These are phyloP conservation scores for Calonectria fujianensis DNA, from an alignment of 2,329 filamentous ascomycete species.

Conservation along the genomic window DNA sequence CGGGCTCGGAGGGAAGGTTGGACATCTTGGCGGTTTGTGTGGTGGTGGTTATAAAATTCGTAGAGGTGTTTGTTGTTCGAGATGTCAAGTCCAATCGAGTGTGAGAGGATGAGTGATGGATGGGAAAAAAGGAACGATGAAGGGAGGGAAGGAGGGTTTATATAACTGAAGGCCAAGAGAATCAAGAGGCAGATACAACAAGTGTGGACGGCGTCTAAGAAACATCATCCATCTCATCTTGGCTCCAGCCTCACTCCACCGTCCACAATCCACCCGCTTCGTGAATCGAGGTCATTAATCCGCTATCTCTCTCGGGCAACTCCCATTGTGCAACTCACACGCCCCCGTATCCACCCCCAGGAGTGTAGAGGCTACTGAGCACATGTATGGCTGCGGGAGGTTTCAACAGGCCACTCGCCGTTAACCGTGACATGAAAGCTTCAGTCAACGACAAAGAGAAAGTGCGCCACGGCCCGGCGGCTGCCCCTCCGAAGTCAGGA, in stretches of 20 bases:
- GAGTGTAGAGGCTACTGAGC: not conserved
- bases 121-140: slow-evolving; percentile 24
- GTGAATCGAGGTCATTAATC: slow-evolving; percentile 33
- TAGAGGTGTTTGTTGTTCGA: slow-evolving; percentile 29
- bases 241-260: slow-evolving; percentile 41
- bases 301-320: slow-evolving; percentile 41
- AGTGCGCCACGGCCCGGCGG: slow-evolving; percentile 36
- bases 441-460: slow-evolving; percentile 44
- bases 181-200: not conserved
- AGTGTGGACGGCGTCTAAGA: slow-evolving; percentile 11
- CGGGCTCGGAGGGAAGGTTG: slow-evolving; percentile 90
- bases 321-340: slow-evolving; percentile 26
- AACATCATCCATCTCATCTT: slow-evolving; percentile 20
- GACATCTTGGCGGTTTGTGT: slow-evolving; percentile 75
- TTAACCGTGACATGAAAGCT: slow-evolving; percentile 52
- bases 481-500: slow-evolving; percentile 41
- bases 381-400: slow-evolving; percentile 20
- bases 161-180: slow-evolving; percentile 30
- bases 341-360: slow-evolving; percentile 14
- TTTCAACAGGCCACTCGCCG: slow-evolving; percentile 43
- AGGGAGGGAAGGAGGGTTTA: slow-evolving; percentile 39
- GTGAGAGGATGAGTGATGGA: slow-evolving; percentile 34
- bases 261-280: slow-evolving; percentile 28
- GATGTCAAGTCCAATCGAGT: slow-evolving; percentile 30
- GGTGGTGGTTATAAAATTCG: slow-evolving; percentile 43